Percentiles rank a stretch among this genome's conserved stretches.
Evolutionary conservation across 2,329 filamentous ascomycete genomes (phyloP).

Genomic region (Apiospora aurea): DNA sequence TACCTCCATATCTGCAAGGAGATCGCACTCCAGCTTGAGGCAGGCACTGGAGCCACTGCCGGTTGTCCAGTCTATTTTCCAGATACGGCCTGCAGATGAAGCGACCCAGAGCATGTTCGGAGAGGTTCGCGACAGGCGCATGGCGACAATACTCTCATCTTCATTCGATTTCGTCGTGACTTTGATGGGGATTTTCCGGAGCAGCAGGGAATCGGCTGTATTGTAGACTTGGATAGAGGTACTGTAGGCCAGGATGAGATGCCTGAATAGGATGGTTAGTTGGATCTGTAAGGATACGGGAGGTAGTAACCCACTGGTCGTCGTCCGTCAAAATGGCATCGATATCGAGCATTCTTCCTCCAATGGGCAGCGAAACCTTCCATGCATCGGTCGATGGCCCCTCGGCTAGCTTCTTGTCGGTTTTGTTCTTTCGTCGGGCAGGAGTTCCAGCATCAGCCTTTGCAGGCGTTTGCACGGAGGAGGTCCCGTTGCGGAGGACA

Average conservation of each 20-base stretch:
- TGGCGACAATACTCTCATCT: conserved; percentile 49
- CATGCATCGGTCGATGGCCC: conserved; percentile 45
- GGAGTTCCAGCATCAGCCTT: conserved; percentile 25
- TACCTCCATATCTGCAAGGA: conserved; percentile 55
- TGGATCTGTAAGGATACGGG: neutral
- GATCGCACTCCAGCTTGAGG: conserved; percentile 52
- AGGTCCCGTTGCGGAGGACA: neutral
- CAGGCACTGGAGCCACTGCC: conserved; percentile 50
- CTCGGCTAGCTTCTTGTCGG: conserved; percentile 23
- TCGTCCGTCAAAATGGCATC: conserved; percentile 68
- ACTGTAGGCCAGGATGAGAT: conserved; percentile 77
- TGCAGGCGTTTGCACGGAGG: conserved; percentile 24
- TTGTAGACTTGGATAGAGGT: conserved; percentile 83
- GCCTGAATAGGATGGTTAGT: conserved; percentile 55
- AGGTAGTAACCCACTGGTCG: conserved; percentile 59
- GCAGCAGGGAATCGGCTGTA: conserved; percentile 79
- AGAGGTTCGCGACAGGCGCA: conserved; percentile 51
- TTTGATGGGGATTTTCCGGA: conserved; percentile 71
- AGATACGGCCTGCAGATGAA: conserved; percentile 63
- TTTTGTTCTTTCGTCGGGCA: conserved; percentile 26
- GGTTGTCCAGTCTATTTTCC: conserved; percentile 64
- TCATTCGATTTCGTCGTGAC: conserved; percentile 38
- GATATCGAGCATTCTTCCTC: conserved; percentile 69
- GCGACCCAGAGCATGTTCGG: conserved; percentile 65
- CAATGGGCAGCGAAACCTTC: conserved; percentile 70